Conservation (phyloP, 2,329 filamentous ascomycete species). For the Fusarium bactridioides region DNA sequence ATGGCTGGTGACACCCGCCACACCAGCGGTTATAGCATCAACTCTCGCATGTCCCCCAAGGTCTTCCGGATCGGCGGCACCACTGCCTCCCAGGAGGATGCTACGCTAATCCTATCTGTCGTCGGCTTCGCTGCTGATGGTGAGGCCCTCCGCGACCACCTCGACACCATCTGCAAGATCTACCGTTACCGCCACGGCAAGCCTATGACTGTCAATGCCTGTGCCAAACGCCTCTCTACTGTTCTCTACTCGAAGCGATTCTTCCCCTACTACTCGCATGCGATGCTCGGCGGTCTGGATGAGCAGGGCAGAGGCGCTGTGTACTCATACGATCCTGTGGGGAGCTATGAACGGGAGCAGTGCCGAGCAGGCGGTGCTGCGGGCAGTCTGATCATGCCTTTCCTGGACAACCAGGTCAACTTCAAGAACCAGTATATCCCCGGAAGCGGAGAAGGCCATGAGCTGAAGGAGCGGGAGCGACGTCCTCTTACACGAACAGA, state of each 20-base stretch:
- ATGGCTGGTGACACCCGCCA: slow-evolving; percentile 96
- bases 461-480: slow-evolving; percentile 74
- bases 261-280: slow-evolving; percentile 98
- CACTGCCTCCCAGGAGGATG: slow-evolving; percentile 82
- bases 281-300: slow-evolving; percentile 92
- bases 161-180: slow-evolving; percentile 97
- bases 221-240: slow-evolving; percentile 92
- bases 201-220: slow-evolving; percentile 92
- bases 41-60: slow-evolving; percentile 93
- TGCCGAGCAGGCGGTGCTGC: slow-evolving; percentile 93
- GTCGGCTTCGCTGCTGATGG: slow-evolving; percentile 97
- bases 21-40: slow-evolving; percentile 98
- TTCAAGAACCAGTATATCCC: slow-evolving; percentile 98
- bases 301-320: slow-evolving; percentile 93
- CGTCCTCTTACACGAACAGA: slow-evolving; percentile 74
- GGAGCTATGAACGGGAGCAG: slow-evolving; percentile 96
- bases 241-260: slow-evolving; percentile 98
- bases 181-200: slow-evolving; percentile 99
- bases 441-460: slow-evolving; percentile 83
- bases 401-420: slow-evolving; percentile 99
- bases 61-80: slow-evolving; percentile 97
- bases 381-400: slow-evolving; percentile 96
- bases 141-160: slow-evolving; percentile 88
- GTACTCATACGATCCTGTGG: slow-evolving; percentile 97
- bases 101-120: slow-evolving; percentile 88